Base-by-base conservation (phyloP, 2,329 filamentous ascomycete genomes). In the Fusarium transvaalense region DNA sequence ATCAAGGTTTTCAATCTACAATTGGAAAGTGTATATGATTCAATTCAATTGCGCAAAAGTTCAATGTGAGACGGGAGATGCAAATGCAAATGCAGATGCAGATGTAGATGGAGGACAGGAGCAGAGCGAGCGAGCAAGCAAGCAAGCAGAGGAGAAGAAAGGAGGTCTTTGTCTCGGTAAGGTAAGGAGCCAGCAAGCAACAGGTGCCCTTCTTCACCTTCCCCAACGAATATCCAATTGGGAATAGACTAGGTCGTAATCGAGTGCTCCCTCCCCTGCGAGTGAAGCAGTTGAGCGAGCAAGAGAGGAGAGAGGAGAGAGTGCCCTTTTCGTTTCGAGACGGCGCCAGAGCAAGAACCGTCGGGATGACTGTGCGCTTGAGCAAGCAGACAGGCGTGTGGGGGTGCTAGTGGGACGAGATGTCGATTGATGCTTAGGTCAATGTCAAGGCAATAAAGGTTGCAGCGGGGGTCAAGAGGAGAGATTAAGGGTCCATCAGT, bases 381-480 rank as follows among this genome's bases (percentile, higher is more conserved):
- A 67, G 38, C 48, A 64, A 59, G 65, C 58, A 71, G 57, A 64
- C 61, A 50, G 35, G 58, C 60, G 51, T 47, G 69, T 66, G 71
- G 67, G 71, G 47, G 70, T 60, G 46, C 27, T 55, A 60, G 71
- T 74, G 71, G 71, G 70, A 74, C 71, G 71, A 74, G 71, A 71
- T 74, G 66, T 74, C 65, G 62, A 72, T 72, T 72, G 69, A 74
- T 71, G 61, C 59, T 73, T 60, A 56, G 70, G 67, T 59, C 63
- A 55, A 61, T 51, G 56, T 39, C 17, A 34, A 54, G 65, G 25
- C 55, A 53, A 61, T 32, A 21, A 59, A 56, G 29, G 54, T 61
- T 47, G 54, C 41, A 53, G 54, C 31, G 64, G 51, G 59, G 46
- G 46, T 47, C 45, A 58, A 41, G 45, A 62, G 62, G 50, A 54